Evolutionary conservation across 495 filamentous ascomycete species (phyloP).

Genomic region (Viridothelium virens): DNA sequence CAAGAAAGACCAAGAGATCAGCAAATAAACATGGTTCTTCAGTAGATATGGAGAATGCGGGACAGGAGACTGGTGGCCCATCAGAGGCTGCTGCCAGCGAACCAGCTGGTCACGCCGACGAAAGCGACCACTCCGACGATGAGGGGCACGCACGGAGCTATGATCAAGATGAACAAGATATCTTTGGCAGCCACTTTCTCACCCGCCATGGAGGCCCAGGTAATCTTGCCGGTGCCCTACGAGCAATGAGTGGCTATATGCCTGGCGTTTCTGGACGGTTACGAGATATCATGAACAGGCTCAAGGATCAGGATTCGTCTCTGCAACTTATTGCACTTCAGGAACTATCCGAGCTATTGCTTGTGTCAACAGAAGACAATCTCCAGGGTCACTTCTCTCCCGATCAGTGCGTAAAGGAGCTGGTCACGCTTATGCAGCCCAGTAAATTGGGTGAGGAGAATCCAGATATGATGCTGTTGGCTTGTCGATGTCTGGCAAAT

Average conservation of each 20-base stretch:
- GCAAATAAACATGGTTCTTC: slow-evolving; percentile 34
- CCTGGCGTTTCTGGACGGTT: slow-evolving; percentile 71
- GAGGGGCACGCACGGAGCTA: slow-evolving; percentile 47
- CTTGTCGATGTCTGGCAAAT: slow-evolving; percentile 93
- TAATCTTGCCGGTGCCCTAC: slow-evolving; percentile 70
- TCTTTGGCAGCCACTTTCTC: slow-evolving; percentile 63
- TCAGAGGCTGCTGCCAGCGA: slow-evolving; percentile 27
- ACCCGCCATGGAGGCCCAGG: slow-evolving; percentile 52
- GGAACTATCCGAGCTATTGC: slow-evolving; percentile 84
- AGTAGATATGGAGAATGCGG: slow-evolving; percentile 36
- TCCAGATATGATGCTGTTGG: slow-evolving; percentile 94
- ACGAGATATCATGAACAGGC: slow-evolving; percentile 72
- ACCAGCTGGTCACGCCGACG: not conserved
- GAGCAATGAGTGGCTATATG: slow-evolving; percentile 85
- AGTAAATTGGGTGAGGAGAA: slow-evolving; percentile 82
- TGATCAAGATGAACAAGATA: slow-evolving; percentile 56
- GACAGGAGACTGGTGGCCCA: slow-evolving; percentile 37
- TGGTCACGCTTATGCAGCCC: slow-evolving; percentile 87
- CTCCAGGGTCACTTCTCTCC: slow-evolving; percentile 92
- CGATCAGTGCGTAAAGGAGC: slow-evolving; percentile 90
- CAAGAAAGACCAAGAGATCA: slow-evolving; percentile 41
- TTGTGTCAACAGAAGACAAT: slow-evolving; percentile 95
- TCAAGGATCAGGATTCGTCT: slow-evolving; percentile 78
- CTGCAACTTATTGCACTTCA: slow-evolving; percentile 86
- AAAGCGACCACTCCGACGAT: slow-evolving; percentile 27